Percentiles rank a stretch among this genome's conserved stretches.
phyloP scores from a whole-genome alignment of 2,329 filamentous ascomycete species.

The Apiospora rasikravindrae region DNA sequence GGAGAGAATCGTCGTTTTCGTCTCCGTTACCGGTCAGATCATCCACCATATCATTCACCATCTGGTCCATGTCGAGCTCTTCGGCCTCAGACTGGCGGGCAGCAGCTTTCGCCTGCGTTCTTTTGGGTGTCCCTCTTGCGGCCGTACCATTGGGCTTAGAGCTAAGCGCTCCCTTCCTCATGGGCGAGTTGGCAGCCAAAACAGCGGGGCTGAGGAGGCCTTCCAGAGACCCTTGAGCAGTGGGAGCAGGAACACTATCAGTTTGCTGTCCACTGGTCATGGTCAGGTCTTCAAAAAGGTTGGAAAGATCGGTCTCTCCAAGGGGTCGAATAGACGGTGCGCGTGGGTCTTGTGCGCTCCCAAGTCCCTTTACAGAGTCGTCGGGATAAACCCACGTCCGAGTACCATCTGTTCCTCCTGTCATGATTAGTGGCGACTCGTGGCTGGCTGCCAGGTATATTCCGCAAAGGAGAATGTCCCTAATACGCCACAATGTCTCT shows the following conservation, averaged over 20 bases:
- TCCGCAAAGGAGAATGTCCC: constrained; percentile 56
- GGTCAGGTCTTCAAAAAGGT: constrained; percentile 1
- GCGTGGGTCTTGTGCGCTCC: neutral
- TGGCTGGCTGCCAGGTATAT: constrained; percentile 51
- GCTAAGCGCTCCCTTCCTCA: neutral
- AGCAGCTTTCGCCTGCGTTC: neutral
- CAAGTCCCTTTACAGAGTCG: constrained; percentile 21
- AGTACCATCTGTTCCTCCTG: constrained; percentile 20
- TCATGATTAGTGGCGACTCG: constrained; percentile 45
- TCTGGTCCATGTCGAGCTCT: constrained; percentile 42
- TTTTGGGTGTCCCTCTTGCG: neutral
- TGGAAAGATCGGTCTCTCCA: constrained; percentile 1
- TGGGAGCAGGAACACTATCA: neutral
- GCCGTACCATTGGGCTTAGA: neutral
- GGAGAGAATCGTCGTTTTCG: constrained; percentile 39
- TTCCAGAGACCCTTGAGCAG: neutral
- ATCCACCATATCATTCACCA: constrained; percentile 48
- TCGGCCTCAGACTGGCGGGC: constrained; percentile 21
- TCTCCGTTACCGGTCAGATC: constrained; percentile 53
- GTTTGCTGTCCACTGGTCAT: constrained; percentile 7
- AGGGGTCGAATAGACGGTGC: neutral
- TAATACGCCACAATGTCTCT: constrained; percentile 51
- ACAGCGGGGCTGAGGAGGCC: neutral
- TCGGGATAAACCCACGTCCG: constrained; percentile 36
- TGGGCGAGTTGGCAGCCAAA: neutral